Conservation (phyloP, 83 land plant species). For the Picea abies region DNA sequence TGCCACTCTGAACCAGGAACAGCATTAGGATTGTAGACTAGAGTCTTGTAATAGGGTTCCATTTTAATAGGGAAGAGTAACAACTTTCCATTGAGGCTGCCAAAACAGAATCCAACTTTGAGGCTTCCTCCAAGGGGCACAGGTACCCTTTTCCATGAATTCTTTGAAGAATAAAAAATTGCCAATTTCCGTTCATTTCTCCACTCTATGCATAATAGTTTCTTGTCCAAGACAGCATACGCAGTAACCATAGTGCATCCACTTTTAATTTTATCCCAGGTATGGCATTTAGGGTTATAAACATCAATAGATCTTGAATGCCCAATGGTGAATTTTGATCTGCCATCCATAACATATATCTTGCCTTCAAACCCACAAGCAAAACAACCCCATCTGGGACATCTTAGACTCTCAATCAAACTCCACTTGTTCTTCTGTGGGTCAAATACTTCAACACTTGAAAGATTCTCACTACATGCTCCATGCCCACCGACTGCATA, state of each 20-base stretch:
- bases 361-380: slow-evolving; percentile 66
- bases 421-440: slow-evolving; percentile 58
- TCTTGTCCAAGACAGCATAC: slow-evolving; percentile 59
- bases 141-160: slow-evolving; percentile 61
- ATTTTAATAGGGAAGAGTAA: slow-evolving; percentile 55
- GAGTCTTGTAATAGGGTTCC: slow-evolving; percentile 44
- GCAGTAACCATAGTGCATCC: slow-evolving; percentile 88
- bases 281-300: slow-evolving; percentile 44
- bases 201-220: slow-evolving; percentile 85
- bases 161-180: slow-evolving; percentile 52
- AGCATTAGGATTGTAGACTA: slow-evolving; percentile 72
- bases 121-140: slow-evolving; percentile 76
- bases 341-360: slow-evolving; percentile 81
- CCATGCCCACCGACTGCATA: slow-evolving; percentile 81
- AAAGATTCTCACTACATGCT: slow-evolving; percentile 49
- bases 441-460: slow-evolving; percentile 70
- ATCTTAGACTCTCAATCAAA: slow-evolving; percentile 50
- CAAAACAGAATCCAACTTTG: slow-evolving; percentile 55
- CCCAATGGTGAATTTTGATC: slow-evolving; percentile 83
- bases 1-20: slow-evolving; percentile 61
- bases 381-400: slow-evolving; percentile 84
- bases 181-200: slow-evolving; percentile 74
- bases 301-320: slow-evolving; percentile 66
- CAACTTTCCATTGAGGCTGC: slow-evolving; percentile 56
- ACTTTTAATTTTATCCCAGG: slow-evolving; percentile 72